Evolutionary conservation across 2,329 filamentous ascomycete species (phyloP).

Genomic region (Penicillium verrucosum): DNA sequence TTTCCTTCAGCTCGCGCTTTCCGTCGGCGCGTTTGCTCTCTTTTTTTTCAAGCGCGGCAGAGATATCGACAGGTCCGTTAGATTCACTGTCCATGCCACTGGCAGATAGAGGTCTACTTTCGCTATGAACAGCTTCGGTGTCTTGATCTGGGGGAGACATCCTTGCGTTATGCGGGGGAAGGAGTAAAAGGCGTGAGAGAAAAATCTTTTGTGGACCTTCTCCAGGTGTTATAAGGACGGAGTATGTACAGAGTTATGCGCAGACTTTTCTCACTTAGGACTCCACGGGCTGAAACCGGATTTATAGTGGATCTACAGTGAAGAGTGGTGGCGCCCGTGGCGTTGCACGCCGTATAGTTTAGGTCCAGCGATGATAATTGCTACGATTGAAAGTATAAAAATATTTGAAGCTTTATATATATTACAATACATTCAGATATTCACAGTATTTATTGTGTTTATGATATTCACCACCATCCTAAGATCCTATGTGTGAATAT

Average conservation of each 20-base stretch:
- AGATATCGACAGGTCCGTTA: neutral
- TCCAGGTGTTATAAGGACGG: conserved; percentile 5
- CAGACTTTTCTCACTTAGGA: neutral
- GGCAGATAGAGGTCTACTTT: neutral
- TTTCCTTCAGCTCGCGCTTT: conserved; percentile 41
- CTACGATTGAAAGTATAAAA: neutral
- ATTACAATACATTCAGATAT: neutral
- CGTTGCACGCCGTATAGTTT: neutral
- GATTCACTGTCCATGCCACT: neutral
- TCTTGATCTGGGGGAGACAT: conserved; percentile 5
- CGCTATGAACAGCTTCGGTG: neutral
- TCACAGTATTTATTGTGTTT: rapidly evolving
- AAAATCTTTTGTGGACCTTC: neutral
- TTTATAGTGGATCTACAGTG: conserved; percentile 7
- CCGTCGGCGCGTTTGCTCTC: conserved; percentile 11
- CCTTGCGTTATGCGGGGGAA: neutral
- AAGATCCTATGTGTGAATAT: neutral
- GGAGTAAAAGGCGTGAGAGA: neutral
- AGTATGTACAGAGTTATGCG: neutral
- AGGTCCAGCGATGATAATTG: neutral
- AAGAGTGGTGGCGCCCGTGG: neutral
- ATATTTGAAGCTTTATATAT: neutral
- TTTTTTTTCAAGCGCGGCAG: conserved; percentile 12
- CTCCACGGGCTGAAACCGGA: conserved; percentile 5
- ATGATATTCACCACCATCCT: no score